phyloP scores from a whole-genome alignment of 1,284 basidiomycete species.

The Meira miltonrushii region DNA sequence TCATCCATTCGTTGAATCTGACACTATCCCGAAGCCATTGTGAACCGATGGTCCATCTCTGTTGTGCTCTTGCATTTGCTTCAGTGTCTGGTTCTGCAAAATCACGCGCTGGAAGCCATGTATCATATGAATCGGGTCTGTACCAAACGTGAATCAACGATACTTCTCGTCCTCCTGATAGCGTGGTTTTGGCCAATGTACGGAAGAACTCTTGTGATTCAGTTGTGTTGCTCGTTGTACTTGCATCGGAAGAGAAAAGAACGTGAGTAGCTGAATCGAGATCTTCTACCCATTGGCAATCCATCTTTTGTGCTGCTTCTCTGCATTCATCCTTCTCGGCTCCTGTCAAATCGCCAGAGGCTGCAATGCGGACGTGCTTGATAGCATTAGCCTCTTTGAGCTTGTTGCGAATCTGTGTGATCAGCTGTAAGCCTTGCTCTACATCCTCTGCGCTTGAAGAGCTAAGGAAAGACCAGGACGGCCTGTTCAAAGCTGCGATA shows the following conservation, averaged over 20 bases:
- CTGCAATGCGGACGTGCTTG: constrained; percentile 27
- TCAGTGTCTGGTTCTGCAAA: constrained; percentile 50
- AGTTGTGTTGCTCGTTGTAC: constrained; percentile 25
- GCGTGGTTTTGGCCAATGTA: constrained; percentile 32
- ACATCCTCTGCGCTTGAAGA: constrained; percentile 27
- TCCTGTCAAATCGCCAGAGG: constrained; percentile 32
- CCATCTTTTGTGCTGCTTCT: constrained; percentile 32
- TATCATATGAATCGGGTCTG: constrained; percentile 52
- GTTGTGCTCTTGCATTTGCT: constrained; percentile 23
- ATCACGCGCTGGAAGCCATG: constrained; percentile 50
- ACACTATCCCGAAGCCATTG: constrained; percentile 47
- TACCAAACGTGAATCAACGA: constrained; percentile 53
- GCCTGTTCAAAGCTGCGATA: constrained; percentile 23
- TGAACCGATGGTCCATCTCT: constrained; percentile 38
- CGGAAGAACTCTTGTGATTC: constrained; percentile 44
- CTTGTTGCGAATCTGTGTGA: constrained; percentile 31
- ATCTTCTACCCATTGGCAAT: constrained; percentile 40
- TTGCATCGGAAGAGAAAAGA: constrained; percentile 31
- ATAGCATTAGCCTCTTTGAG: constrained; percentile 28
- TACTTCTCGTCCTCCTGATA: constrained; percentile 24
- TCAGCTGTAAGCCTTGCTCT: constrained; percentile 30
- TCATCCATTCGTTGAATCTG: constrained; percentile 51
- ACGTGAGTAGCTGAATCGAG: constrained; percentile 36
- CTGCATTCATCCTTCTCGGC: constrained; percentile 38
- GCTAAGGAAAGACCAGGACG: constrained; percentile 22